Conservation (phyloP, 2,329 filamentous ascomycete genomes). For the Neoascochyta sp. region DNA sequence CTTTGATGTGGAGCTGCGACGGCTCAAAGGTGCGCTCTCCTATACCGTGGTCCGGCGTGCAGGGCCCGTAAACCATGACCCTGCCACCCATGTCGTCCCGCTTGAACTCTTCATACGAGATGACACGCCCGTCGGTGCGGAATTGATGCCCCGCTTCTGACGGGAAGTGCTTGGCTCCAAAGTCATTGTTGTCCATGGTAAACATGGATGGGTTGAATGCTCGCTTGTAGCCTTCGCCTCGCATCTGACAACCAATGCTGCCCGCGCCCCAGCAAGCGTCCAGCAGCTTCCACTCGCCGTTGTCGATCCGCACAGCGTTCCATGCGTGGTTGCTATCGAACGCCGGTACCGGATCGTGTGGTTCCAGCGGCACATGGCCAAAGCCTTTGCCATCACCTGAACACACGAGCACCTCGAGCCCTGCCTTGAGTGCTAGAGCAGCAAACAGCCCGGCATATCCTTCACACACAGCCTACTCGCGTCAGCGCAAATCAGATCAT, state of each 20-base stretch:
- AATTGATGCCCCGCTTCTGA: slow-evolving; percentile 65
- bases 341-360: slow-evolving; percentile 64
- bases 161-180: slow-evolving; percentile 79
- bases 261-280: slow-evolving; percentile 94
- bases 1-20: slow-evolving; percentile 55
- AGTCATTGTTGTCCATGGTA: slow-evolving; percentile 68
- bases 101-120: slow-evolving; percentile 80
- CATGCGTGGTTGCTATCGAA: slow-evolving; percentile 72
- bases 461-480: slow-evolving; percentile 74
- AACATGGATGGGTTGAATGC: slow-evolving; percentile 60
- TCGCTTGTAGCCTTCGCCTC: slow-evolving; percentile 55
- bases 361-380: slow-evolving; percentile 61
- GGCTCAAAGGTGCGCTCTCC: slow-evolving; percentile 61
- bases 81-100: slow-evolving; percentile 51
- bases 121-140: slow-evolving; percentile 64
- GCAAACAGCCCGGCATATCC: slow-evolving; percentile 84
- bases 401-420: slow-evolving; percentile 72
- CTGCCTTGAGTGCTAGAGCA: slow-evolving; percentile 72
- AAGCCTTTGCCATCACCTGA: slow-evolving; percentile 83
- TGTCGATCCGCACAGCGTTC: slow-evolving; percentile 88
- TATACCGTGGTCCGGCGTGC: slow-evolving; percentile 50
- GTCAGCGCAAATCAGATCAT: too few relatives aligned
- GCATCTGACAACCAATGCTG: slow-evolving; percentile 45
- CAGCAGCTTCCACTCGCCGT: slow-evolving; percentile 83
- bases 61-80: slow-evolving; percentile 47